Evolutionary conservation across 805 yeast genomes (phyloP).

Genomic region (Saccharomycopsis synnaedendra): DNA sequence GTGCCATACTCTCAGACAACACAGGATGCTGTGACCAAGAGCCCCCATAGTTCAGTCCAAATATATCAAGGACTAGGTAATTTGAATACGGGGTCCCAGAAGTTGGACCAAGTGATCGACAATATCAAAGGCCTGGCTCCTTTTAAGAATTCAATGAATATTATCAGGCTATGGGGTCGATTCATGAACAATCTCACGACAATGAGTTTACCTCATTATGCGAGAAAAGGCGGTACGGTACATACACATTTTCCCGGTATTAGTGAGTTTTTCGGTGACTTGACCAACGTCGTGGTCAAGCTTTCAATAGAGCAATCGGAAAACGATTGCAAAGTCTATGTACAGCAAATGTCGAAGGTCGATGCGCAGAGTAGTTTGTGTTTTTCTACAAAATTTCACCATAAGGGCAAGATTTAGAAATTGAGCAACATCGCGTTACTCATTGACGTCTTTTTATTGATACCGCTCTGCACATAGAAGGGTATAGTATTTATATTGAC

Average conservation of each 20-base stretch:
- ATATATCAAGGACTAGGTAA: constrained; percentile 55
- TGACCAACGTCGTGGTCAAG: constrained; percentile 44
- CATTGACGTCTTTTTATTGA: no score
- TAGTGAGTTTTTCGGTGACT: constrained; percentile 50
- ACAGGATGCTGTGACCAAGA: constrained; percentile 65
- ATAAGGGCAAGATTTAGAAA: constrained; percentile 40
- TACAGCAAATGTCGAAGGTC: constrained; percentile 39
- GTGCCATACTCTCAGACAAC: constrained; percentile 53
- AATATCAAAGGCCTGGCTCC: constrained; percentile 40
- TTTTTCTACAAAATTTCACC: constrained; percentile 51
- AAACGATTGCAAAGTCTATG: constrained; percentile 45
- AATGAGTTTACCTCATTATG: constrained; percentile 62
- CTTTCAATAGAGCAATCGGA: constrained; percentile 52
- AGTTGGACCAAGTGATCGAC: constrained; percentile 48
- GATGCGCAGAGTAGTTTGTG: constrained; percentile 51
- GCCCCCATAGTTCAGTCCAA: constrained; percentile 43
- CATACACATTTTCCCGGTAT: constrained; percentile 55
- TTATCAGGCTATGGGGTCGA: constrained; percentile 65
- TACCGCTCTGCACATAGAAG: no score
- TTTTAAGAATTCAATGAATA: constrained; percentile 46
- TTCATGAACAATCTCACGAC: constrained; percentile 66
- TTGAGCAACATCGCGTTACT: neutral
- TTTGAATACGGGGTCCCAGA: constrained; percentile 39
- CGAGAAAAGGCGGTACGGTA: constrained; percentile 61
- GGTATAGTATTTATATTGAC: no score